A percentile compares a stretch with the other conserved stretches of the same genome.
phyloP scores from a whole-genome alignment of 2,329 filamentous ascomycete species.

The Sarocladium strictum region DNA sequence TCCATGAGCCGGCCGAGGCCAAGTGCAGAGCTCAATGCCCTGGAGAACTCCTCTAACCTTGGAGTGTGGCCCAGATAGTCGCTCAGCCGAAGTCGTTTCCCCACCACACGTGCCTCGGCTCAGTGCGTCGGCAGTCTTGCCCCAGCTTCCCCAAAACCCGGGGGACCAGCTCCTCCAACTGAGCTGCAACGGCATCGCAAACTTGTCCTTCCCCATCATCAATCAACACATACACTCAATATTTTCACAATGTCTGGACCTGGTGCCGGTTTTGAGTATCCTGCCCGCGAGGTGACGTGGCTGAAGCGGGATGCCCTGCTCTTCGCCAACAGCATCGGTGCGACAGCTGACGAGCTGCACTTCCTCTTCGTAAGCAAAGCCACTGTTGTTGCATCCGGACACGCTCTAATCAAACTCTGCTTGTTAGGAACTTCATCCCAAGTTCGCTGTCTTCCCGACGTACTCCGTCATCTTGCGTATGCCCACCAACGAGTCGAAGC shows the following conservation, averaged over 20 bases:
- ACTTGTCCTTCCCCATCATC: not conserved
- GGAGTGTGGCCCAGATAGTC: no score
- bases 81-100: not conserved
- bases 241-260: slow-evolving; percentile 34
- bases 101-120: slow-evolving; percentile 9
- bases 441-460: slow-evolving; percentile 84
- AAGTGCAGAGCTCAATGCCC: not conserved
- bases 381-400: not conserved
- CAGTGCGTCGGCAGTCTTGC: not conserved
- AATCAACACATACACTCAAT: slow-evolving; percentile 8
- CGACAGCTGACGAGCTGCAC: slow-evolving; percentile 80
- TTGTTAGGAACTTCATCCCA: slow-evolving; percentile 72
- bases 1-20: not conserved
- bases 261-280: slow-evolving; percentile 74
- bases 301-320: slow-evolving; percentile 81
- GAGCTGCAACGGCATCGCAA: not conserved
- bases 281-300: slow-evolving; percentile 71
- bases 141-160: slow-evolving; percentile 4
- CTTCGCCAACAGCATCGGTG: slow-evolving; percentile 86
- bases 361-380: slow-evolving; percentile 68
- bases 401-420: not conserved
- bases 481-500: not conserved
- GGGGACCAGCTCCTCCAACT: not conserved
- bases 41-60: not conserved
- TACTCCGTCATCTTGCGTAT: slow-evolving; percentile 74